phyloP scores from a whole-genome alignment of 2,329 filamentous ascomycete genomes.

The Colletotrichum australisinense region DNA sequence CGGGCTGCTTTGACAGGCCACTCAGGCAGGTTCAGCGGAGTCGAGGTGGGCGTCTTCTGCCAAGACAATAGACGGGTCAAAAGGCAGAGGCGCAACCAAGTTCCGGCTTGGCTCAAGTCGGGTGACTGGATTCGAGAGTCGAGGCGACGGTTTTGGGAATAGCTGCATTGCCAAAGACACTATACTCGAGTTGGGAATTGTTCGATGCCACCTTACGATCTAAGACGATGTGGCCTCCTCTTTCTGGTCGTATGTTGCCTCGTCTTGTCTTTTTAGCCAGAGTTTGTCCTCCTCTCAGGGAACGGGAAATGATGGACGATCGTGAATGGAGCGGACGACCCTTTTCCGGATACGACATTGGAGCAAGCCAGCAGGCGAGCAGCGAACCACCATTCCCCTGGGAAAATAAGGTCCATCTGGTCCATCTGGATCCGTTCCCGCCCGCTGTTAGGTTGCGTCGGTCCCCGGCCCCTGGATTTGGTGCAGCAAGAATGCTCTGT shows the following conservation, averaged over 20 bases:
- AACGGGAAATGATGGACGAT: neutral
- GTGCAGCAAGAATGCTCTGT: neutral
- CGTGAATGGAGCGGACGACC: neutral
- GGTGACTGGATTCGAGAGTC: neutral
- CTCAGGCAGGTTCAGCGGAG: neutral
- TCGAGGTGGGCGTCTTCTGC: neutral
- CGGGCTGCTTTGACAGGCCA: neutral
- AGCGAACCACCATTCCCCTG: constrained; percentile 9
- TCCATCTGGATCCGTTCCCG: constrained; percentile 13
- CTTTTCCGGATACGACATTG: constrained; percentile 1
- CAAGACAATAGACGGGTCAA: constrained; percentile 19
- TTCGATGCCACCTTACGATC: neutral
- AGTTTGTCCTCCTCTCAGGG: neutral
- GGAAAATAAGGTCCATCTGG: constrained; percentile 13
- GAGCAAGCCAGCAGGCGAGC: neutral
- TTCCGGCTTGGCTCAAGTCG: constrained; percentile 22
- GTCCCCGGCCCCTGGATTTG: constrained; percentile 6
- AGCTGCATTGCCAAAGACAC: neutral
- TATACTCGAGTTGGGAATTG: neutral
- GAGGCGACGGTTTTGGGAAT: neutral
- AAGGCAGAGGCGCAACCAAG: constrained; percentile 1
- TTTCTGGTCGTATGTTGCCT: neutral
- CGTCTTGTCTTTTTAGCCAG: neutral
- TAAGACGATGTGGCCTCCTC: neutral
- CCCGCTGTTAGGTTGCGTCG: constrained; percentile 19